A percentile compares a stretch with the other conserved stretches of the same genome.
Evolutionary conservation across 2,329 filamentous ascomycete genomes (phyloP).

Genomic region (Colletotrichum sp.): DNA sequence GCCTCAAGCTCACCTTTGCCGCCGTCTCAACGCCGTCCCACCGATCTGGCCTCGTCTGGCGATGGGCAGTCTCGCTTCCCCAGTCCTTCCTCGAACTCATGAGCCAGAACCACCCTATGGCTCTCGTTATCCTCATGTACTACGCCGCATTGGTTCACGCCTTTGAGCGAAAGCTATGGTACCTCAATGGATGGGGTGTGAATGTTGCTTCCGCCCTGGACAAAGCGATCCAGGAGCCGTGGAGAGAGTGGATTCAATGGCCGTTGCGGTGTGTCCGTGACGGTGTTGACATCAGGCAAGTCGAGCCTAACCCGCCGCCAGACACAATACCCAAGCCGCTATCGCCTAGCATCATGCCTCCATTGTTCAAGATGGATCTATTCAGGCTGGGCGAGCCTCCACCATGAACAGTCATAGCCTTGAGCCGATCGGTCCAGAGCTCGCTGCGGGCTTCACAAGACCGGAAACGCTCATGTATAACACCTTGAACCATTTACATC

Average conservation of each 20-base stretch:
- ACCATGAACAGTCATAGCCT: neutral
- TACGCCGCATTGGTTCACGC: conserved; percentile 22
- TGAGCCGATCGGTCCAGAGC: neutral
- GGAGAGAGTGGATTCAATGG: conserved; percentile 18
- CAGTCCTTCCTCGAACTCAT: conserved; percentile 22
- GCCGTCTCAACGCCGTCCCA: neutral
- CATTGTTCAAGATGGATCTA: neutral
- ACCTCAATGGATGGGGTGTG: conserved; percentile 5
- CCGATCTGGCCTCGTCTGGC: conserved; percentile 19
- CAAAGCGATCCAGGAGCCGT: conserved; percentile 16
- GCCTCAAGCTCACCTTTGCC: conserved; percentile 13
- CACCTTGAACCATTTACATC: neutral
- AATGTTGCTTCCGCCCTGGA: conserved; percentile 5
- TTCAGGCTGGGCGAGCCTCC: neutral
- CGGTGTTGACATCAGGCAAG: conserved; percentile 1
- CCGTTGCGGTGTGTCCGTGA: conserved; percentile 14
- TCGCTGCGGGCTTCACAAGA: neutral
- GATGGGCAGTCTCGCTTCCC: conserved; percentile 23
- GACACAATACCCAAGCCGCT: neutral
- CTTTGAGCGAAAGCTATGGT: conserved; percentile 18
- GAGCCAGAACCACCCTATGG: conserved; percentile 18
- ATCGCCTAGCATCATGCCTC: neutral
- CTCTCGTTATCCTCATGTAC: conserved; percentile 24
- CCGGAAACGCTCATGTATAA: neutral
- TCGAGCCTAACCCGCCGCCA: neutral